Base-by-base conservation (phyloP, 129 eudicot species). In the Silybum marianum region DNA sequence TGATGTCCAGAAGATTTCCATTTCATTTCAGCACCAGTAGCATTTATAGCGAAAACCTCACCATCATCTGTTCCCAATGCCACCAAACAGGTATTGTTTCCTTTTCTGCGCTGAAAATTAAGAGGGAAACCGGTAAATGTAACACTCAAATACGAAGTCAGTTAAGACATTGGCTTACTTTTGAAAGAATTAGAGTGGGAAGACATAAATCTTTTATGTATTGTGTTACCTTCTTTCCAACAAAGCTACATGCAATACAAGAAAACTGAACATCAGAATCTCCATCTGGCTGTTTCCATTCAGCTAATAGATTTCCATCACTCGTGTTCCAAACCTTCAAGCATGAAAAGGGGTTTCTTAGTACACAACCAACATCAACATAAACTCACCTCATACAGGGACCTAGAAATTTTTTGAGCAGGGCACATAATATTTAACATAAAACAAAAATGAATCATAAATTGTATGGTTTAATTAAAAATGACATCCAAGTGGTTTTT, bases 281-380 rank as follows among this genome's bases (percentile, higher is more conserved):
- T 39, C 69, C 87, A 78, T 85, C 85, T 1, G 85, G 69, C 4
- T 72, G 84, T 71, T 78, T 90, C 93, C 91, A 87, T 63, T 87
- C 90, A 2, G 90, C 83, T 51, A 85, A 80, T 25, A 78, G 66
- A n/a, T 48, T 80, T 72, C 91, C 93, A 83, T 67, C 82, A 75
- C 80, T 72, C n/a, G 91, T 85, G 78, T 90, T 85, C 93, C 93
- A 90, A 25, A 90, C 85, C 93, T 90, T 85, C 72, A 80, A 81
- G 12, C 32, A 4, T 16, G 12, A 51, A 81, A 76, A 8, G 9
- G 22, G 21, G 13, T 39, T 39, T 76, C 2, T 77, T 46, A 34
- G 75, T 25, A 80, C 19, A 76, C 11, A 5, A 19, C 7, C 19
- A 81, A 39, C 26, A 65, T 34, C 39, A 13, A 71, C 11, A 34